Conservation (phyloP, 2,329 filamentous ascomycete genomes). For the Blastomyces silverae region DNA sequence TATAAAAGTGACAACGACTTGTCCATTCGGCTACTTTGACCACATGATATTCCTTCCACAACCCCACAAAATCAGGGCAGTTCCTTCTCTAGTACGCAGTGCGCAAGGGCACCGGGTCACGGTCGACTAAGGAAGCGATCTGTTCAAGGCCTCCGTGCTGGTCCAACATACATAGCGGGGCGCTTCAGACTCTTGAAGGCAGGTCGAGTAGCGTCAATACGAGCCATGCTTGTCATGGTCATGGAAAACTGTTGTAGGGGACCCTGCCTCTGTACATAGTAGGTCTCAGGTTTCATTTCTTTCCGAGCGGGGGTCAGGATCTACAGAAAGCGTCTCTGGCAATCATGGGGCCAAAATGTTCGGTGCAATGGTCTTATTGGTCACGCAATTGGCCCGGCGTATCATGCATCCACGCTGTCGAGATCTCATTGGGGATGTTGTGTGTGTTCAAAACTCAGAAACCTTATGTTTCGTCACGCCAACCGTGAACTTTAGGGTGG, state of each 20-base stretch:
- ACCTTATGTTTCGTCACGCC: neutral
- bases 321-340: neutral
- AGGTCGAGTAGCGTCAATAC: neutral
- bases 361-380: neutral
- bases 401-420: neutral
- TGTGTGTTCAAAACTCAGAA: no score
- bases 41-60: neutral
- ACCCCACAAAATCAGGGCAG: neutral
- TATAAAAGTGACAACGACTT: neutral
- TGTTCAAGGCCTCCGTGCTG: neutral
- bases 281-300: neutral
- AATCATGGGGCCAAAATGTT: neutral
- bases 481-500: neutral
- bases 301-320: neutral
- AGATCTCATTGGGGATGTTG: neutral
- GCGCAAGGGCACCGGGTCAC: neutral
- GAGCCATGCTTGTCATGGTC: neutral
- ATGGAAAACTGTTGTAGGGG: neutral
- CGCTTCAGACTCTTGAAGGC: neutral
- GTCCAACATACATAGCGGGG: slow-evolving; percentile 8
- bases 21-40: neutral
- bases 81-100: neutral
- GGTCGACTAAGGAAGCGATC: neutral
- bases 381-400: neutral
- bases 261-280: neutral